Evolutionary conservation across 768 basidiomycete species (phyloP).

Genomic region (Amanita molliuscula): DNA sequence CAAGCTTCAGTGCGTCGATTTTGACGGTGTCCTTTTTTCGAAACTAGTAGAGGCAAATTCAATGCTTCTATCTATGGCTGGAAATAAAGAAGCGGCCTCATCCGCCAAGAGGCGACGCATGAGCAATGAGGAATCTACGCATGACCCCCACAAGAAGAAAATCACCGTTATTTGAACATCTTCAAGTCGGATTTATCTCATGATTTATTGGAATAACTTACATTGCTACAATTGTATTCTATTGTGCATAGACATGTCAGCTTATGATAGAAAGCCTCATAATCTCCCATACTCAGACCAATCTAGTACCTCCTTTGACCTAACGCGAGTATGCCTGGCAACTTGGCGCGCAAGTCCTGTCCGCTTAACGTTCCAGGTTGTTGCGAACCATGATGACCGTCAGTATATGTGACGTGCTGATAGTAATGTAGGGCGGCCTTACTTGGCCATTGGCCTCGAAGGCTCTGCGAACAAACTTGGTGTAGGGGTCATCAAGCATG

Average conservation of each 20-base stretch:
- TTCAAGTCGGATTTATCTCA: background rate
- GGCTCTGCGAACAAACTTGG: constrained; percentile 98
- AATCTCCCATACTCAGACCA: too few species aligned
- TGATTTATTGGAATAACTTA: background rate
- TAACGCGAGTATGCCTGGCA: background rate
- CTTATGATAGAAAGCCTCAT: background rate
- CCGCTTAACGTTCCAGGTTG: constrained; percentile 29
- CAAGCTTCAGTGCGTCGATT: constrained; percentile 32
- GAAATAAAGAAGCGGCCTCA: background rate
- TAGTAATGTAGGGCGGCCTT: constrained; percentile 40
- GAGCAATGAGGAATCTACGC: constrained; percentile 8
- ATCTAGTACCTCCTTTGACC: too few species aligned
- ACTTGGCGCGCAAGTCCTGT: constrained; percentile 2
- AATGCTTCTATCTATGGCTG: background rate
- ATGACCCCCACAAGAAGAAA: background rate
- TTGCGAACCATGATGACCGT: background rate
- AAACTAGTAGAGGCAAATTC: constrained; percentile 14
- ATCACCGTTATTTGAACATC: constrained; percentile 1
- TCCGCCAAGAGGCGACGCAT: constrained; percentile 11
- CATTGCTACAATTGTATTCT: background rate
- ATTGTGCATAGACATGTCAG: background rate
- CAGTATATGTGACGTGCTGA: background rate
- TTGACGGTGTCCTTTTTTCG: constrained; percentile 29
- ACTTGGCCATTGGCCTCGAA: constrained; percentile 91
- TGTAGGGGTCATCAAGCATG: constrained; percentile 84